These are phyloP conservation scores for Pterulicium gracile DNA, from an alignment of 1,284 basidiomycete species.

Conservation along the genomic window DNA sequence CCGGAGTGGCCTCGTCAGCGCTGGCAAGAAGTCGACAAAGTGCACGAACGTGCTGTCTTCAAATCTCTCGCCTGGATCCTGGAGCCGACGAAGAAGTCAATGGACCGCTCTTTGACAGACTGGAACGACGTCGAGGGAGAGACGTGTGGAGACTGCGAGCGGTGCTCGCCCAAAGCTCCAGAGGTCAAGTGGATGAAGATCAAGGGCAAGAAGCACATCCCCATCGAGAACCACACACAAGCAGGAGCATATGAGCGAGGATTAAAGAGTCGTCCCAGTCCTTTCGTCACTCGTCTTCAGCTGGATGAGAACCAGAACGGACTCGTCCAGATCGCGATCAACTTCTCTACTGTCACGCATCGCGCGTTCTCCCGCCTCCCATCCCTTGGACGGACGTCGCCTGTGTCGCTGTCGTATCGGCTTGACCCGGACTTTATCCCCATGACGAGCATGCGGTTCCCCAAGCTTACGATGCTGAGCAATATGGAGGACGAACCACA, in stretches of 20 bases:
- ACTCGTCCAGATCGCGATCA: slow-evolving; percentile 77
- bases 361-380: slow-evolving; percentile 81
- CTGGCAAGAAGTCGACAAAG: slow-evolving; percentile 78
- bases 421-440: slow-evolving; percentile 72
- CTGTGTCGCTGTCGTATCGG: slow-evolving; percentile 63
- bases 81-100: slow-evolving; percentile 70
- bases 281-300: slow-evolving; percentile 83
- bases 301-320: slow-evolving; percentile 57
- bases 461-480: slow-evolving; percentile 62
- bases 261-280: slow-evolving; percentile 77
- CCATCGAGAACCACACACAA: slow-evolving; percentile 75
- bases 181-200: slow-evolving; percentile 61
- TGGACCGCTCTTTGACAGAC: slow-evolving; percentile 42
- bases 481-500: slow-evolving; percentile 74
- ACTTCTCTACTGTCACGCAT: slow-evolving; percentile 80
- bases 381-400: slow-evolving; percentile 34
- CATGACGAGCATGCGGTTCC: slow-evolving; percentile 45
- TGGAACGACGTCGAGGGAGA: slow-evolving; percentile 43
- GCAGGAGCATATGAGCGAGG: slow-evolving; percentile 83
- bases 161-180: slow-evolving; percentile 76
- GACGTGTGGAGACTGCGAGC: slow-evolving; percentile 41
- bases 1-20: slow-evolving; percentile 64
- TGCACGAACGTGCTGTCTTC: slow-evolving; percentile 77
- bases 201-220: slow-evolving; percentile 47
- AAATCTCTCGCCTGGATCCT: slow-evolving; percentile 78